Evolutionary conservation across 208 protist species (phyloP).

Genomic region (Trypanosomatidae sp.): DNA sequence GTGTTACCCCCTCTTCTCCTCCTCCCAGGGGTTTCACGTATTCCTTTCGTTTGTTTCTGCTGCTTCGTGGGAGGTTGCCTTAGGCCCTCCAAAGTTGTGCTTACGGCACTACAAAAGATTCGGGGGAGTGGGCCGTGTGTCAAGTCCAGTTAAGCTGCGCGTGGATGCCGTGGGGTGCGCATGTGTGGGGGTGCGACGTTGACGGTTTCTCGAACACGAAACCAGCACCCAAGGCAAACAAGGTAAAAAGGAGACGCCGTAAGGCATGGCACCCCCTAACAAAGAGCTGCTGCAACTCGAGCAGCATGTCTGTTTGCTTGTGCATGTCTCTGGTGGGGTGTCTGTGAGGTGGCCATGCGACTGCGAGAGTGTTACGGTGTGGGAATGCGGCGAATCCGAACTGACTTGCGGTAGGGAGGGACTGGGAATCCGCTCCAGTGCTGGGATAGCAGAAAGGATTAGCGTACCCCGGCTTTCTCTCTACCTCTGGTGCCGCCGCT

Average conservation of each 20-base stretch:
- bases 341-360: not conserved
- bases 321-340: conserved; percentile 8
- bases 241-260: too few species aligned
- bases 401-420: not conserved
- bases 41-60: not conserved
- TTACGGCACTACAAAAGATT: not conserved
- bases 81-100: not conserved
- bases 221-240: not conserved
- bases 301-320: not conserved
- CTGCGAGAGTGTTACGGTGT: conserved; percentile 4
- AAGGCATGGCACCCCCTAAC: not conserved
- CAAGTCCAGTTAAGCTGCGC: not conserved
- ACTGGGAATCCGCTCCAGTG: not conserved
- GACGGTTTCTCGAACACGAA: not conserved
- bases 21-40: not conserved
- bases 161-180: not conserved
- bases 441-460: not conserved
- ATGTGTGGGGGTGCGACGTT: not conserved
- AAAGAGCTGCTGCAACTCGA: not conserved
- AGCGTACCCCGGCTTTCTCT: not conserved
- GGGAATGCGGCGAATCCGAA: not conserved
- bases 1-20: not conserved
- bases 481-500: not conserved
- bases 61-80: not conserved
- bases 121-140: not conserved